Base-by-base conservation (phyloP, 345 rosid species). In the Euphorbia tirucalli region DNA sequence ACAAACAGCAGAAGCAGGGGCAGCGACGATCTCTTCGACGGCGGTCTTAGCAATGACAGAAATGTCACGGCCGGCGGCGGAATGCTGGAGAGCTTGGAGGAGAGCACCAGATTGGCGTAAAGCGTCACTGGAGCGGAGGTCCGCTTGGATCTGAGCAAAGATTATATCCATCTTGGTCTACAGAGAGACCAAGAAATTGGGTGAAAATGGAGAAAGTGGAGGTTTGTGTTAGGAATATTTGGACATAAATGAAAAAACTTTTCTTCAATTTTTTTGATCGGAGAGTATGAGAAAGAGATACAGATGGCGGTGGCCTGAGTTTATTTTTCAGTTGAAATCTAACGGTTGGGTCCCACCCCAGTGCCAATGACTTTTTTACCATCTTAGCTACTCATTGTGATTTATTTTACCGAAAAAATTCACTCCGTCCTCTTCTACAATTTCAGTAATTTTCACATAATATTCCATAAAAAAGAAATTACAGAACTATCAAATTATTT, bases 71-170 rank as follows among this genome's bases (percentile, higher is more conserved):
- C 97, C 98, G 77, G 96, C 96, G 61, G 97, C 97, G 64, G 96
- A 94, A 37, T 94, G 98, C 74, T 94, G 98, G 69, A 94, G 97
- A 37, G 98, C 93, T 66, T 84, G 94, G 48, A 94, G 97, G 71
- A 94, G 97, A 25, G 98, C 98, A 37, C 89, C 78, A 14, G 97
- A 85, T 65, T 94, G 98, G 27, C 97, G 97, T 69, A 94, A 96
- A 1, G 98, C 97, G 73, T 94, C 97, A 77, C 85, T 94, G n/a
- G 98, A 94, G 35, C 93, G 98, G 72, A 94, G 95, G 85, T 94
- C 98, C 49, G 97, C 96, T 79, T 94, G 98, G 89, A 94, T 94
- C 97, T 94, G 98, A 61, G 96, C 93, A 69, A 87, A 90, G 19
- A 94, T 87, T 27, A 94, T 92, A 85, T 93, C 98, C 98, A 93